Evolutionary conservation across 78 protist genomes (phyloP).

Genomic region (Dictyostelium capitatum): DNA sequence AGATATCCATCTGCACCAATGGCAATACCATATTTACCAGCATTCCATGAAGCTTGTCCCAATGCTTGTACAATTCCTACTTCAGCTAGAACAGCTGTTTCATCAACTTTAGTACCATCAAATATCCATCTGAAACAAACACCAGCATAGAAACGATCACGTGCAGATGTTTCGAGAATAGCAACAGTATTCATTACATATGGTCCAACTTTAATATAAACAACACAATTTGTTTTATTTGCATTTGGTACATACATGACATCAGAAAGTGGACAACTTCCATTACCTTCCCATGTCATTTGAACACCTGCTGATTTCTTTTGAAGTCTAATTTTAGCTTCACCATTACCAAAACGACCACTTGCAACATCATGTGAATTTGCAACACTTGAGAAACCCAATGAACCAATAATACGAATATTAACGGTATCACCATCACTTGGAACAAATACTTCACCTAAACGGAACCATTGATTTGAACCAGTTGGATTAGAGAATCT

Average conservation of each 20-base stretch:
- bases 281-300: conserved; percentile 5
- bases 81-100: neutral
- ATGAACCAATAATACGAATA: conserved; percentile 1
- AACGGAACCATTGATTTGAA: neutral
- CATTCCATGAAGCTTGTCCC: conserved; percentile 2
- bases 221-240: neutral
- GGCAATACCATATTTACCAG: conserved; percentile 12
- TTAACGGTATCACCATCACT: neutral
- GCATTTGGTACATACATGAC: neutral
- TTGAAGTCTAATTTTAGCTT: neutral
- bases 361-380: conserved; percentile 10
- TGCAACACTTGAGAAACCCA: neutral
- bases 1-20: conserved; percentile 10
- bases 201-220: conserved; percentile 4
- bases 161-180: neutral
- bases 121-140: neutral
- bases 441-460: conserved; percentile 12
- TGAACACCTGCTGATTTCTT: neutral
- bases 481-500: neutral
- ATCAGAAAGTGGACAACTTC: neutral
- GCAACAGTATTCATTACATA: conserved; percentile 7
- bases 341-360: conserved; percentile 23
- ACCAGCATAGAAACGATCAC: conserved; percentile 18
- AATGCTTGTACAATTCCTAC: neutral
- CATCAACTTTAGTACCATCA: conserved; percentile 4